These are phyloP conservation scores for Aphanomyces astaci DNA, from an alignment of 352 stramenopile genomes.

Conservation along the genomic window DNA sequence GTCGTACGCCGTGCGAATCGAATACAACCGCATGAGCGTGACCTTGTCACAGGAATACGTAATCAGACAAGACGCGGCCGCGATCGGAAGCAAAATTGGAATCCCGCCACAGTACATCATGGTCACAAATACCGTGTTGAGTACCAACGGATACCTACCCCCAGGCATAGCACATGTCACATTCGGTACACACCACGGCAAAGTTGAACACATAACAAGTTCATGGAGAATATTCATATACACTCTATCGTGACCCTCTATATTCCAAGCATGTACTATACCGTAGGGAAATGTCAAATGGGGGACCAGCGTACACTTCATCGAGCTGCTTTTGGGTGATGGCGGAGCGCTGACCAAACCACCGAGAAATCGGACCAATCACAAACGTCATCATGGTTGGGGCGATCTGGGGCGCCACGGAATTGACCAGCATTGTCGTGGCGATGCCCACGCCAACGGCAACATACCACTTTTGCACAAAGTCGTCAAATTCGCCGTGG, in stretches of 20 bases:
- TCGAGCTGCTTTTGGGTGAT: constrained; percentile 76
- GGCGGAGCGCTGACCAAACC: constrained; percentile 33
- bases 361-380: constrained; percentile 44
- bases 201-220: too few relatives aligned
- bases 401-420: constrained; percentile 49
- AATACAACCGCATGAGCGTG: constrained; percentile 64
- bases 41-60: constrained; percentile 82
- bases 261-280: not conserved
- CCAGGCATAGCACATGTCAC: too few relatives aligned
- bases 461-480: constrained; percentile 81
- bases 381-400: constrained; percentile 59
- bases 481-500: constrained; percentile 71
- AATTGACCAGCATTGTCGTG: constrained; percentile 83
- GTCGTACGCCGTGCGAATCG: constrained; percentile 73
- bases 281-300: constrained; percentile 69
- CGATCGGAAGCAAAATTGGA: constrained; percentile 74
- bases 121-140: constrained; percentile 82
- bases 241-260: too few relatives aligned
- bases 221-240: too few relatives aligned
- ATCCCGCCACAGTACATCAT: constrained; percentile 78
- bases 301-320: constrained; percentile 58
- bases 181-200: too few relatives aligned
- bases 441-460: constrained; percentile 80
- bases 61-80: constrained; percentile 41
- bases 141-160: constrained; percentile 64